phyloP scores from a whole-genome alignment of 2,329 filamentous ascomycete genomes.

The Pseudopyricularia cyperi region DNA sequence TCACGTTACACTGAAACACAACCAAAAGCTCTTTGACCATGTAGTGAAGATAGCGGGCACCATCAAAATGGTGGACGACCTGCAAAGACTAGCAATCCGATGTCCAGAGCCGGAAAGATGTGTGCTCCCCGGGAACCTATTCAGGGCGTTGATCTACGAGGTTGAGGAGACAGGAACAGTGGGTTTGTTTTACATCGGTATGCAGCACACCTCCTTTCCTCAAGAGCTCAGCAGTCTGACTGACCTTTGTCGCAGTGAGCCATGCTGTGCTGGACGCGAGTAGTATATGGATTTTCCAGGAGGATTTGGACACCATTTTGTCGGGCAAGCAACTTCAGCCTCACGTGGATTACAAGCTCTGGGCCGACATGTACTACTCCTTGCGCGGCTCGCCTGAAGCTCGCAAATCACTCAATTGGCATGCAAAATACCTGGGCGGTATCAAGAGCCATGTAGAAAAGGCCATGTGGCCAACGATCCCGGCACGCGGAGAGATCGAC shows the following conservation, averaged over 20 bases:
- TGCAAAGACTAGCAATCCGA: neutral
- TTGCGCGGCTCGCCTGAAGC: conserved; percentile 4
- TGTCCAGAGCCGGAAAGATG: conserved; percentile 3
- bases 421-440: conserved; percentile 2
- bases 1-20: conserved; percentile 4
- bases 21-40: conserved; percentile 3
- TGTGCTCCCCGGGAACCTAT: conserved; percentile 2
- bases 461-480: neutral
- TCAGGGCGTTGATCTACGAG: conserved; percentile 1
- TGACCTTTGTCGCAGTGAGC: neutral
- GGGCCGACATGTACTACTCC: conserved; percentile 9
- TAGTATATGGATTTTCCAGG: conserved; percentile 4
- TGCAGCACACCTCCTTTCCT: neutral
- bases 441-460: neutral
- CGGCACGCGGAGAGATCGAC: neutral
- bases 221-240: neutral
- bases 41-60: conserved; percentile 3
- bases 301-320: neutral
- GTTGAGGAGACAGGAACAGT: neutral
- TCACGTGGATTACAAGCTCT: conserved; percentile 9
- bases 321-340: conserved; percentile 3
- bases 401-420: conserved; percentile 6
- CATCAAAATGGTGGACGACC: conserved; percentile 1
- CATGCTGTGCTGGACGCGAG: neutral
- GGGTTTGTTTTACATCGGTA: neutral